Percentiles rank a stretch among this genome's conserved stretches.
These are phyloP conservation scores for Datura wrightii DNA, from an alignment of 257 asterid genomes.

Conservation along the genomic window DNA sequence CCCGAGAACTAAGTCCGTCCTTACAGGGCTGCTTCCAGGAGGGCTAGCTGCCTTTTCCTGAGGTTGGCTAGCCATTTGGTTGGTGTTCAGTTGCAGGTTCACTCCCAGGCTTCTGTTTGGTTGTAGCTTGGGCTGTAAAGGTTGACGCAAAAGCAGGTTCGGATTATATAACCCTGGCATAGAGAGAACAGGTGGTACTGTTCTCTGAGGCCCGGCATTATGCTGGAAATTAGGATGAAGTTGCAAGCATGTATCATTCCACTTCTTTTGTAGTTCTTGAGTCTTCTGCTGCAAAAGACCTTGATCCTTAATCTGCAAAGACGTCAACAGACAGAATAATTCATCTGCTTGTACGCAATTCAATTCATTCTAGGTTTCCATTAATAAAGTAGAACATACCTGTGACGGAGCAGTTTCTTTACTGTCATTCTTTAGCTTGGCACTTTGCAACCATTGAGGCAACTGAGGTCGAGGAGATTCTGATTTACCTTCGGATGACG, in stretches of 20 bases:
- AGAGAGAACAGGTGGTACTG: slow-evolving; percentile 50
- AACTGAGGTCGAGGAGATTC: slow-evolving; percentile 51
- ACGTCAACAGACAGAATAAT: background rate
- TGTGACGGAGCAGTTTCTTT: slow-evolving; percentile 52
- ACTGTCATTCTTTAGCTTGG: slow-evolving; percentile 50
- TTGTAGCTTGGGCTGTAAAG: slow-evolving; percentile 62
- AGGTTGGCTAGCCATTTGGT: slow-evolving; percentile 36
- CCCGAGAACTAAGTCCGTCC: slow-evolving; percentile 91
- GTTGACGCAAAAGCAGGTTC: slow-evolving; percentile 53
- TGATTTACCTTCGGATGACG: slow-evolving; percentile 56
- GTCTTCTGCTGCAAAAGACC: slow-evolving; percentile 64
- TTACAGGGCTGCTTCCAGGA: slow-evolving; percentile 79
- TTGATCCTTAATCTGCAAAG: slow-evolving; percentile 59
- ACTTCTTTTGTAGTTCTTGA: slow-evolving; percentile 73
- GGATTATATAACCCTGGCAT: slow-evolving; percentile 57
- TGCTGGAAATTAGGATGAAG: slow-evolving; percentile 78
- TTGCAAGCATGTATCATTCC: slow-evolving; percentile 74
- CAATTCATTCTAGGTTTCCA: background rate
- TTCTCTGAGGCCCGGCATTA: slow-evolving; percentile 41
- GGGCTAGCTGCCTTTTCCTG: slow-evolving; percentile 42
- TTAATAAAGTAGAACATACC: slow-evolving; percentile 43
- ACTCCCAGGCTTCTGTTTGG: slow-evolving; percentile 41
- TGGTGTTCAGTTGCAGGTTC: slow-evolving; percentile 59
- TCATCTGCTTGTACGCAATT: background rate
- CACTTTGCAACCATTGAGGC: slow-evolving; percentile 88